Percentiles rank a stretch among this genome's conserved stretches.
Evolutionary conservation across 73 alveolate species (phyloP).

Genomic region (Blepharisma japonicum): DNA sequence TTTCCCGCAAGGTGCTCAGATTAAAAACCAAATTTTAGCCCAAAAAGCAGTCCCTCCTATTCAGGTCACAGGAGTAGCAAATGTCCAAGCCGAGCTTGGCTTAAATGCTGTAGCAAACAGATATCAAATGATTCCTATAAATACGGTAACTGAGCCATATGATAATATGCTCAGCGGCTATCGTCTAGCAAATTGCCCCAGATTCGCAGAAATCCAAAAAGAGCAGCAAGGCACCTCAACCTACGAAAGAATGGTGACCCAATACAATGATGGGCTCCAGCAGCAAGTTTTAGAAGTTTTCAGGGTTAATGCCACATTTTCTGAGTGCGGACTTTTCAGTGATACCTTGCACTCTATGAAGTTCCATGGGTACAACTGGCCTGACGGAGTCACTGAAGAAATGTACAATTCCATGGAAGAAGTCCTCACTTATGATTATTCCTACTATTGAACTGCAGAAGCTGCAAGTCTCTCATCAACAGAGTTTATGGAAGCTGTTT

Average conservation of each 20-base stretch:
- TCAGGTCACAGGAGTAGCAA: background rate
- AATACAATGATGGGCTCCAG: no score
- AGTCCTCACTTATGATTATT: background rate
- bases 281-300: no score
- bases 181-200: background rate
- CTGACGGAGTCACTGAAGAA: background rate
- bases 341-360: background rate
- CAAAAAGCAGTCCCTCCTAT: background rate
- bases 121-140: background rate
- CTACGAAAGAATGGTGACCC: no score
- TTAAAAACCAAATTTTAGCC: background rate
- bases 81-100: background rate
- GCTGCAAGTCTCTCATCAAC: background rate
- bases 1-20: background rate
- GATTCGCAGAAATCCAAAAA: no score
- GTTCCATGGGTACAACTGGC: background rate
- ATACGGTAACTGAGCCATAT: background rate
- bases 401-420: background rate
- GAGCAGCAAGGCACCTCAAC: no score
- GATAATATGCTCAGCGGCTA: background rate
- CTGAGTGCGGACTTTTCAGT: background rate
- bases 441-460: background rate
- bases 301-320: background rate
- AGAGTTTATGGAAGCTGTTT: background rate
- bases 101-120: background rate